Conservation (phyloP, 768 basidiomycete genomes). For the Holtermanniella nyarrowii region DNA sequence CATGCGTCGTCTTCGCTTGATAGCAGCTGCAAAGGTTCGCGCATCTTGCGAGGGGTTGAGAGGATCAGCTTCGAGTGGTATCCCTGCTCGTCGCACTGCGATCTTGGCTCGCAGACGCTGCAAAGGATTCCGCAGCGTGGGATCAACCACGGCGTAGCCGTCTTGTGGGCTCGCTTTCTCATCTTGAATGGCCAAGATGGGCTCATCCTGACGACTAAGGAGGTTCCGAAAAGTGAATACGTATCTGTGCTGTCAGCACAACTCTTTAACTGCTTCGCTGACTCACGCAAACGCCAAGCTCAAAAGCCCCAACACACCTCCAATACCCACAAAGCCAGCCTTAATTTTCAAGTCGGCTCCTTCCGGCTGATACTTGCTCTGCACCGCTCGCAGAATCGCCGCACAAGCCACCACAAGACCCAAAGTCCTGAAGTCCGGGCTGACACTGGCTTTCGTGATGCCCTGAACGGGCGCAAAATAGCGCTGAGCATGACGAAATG, state of each 20-base stretch:
- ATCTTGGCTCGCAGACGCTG: neutral
- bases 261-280: no score
- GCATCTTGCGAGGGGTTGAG: neutral
- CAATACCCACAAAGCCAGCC: slow-evolving; percentile 16
- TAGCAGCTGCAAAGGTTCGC: neutral
- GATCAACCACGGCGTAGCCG: no score
- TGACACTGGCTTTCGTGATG: neutral
- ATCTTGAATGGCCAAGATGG: no score
- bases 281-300: slow-evolving; percentile 16
- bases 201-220: neutral
- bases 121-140: no score
- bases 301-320: slow-evolving; percentile 16
- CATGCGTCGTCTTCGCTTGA: neutral
- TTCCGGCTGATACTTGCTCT: slow-evolving; percentile 5
- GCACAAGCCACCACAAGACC: neutral
- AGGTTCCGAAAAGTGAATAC: neutral
- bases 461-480: neutral
- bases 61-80: neutral
- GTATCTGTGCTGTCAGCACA: neutral
- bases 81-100: neutral
- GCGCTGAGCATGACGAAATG: slow-evolving; percentile 13
- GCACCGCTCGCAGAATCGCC: neutral
- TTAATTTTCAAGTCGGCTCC: slow-evolving; percentile 7
- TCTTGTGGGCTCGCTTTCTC: no score
- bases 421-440: neutral